These are phyloP conservation scores for Strobilomyces confusus DNA, from an alignment of 768 basidiomycete species.

Conservation along the genomic window DNA sequence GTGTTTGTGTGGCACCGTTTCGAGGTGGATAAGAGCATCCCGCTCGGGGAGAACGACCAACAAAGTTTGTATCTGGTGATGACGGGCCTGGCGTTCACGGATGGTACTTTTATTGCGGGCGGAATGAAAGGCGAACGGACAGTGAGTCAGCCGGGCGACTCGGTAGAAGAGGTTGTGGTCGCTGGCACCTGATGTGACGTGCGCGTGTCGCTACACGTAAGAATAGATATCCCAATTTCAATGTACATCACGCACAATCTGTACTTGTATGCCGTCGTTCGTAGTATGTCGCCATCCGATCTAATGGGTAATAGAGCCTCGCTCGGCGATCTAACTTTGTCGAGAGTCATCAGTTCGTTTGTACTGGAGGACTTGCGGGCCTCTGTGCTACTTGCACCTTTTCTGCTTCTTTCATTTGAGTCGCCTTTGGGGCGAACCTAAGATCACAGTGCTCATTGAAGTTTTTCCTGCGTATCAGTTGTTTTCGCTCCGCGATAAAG, in stretches of 20 bases:
- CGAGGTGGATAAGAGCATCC: slow-evolving; percentile 19
- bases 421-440: no score
- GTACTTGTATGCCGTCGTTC: not conserved
- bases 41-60: slow-evolving; percentile 31
- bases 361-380: no score
- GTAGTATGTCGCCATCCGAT: not conserved
- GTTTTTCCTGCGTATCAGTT: no score
- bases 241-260: not conserved
- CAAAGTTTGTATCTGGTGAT: slow-evolving; percentile 34
- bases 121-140: not conserved
- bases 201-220: not conserved
- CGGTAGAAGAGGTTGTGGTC: not conserved
- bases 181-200: not conserved
- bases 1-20: slow-evolving; percentile 29
- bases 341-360: no score
- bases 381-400: no score
- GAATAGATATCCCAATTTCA: not conserved
- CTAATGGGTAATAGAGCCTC: not conserved
- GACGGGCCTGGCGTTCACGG: slow-evolving; percentile 14
- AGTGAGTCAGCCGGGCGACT: not conserved
- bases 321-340: not conserved
- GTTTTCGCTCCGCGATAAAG: no score
- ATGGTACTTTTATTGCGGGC: slow-evolving; percentile 1
- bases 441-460: no score
- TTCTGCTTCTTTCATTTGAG: no score